Conservation (phyloP, 768 basidiomycete genomes). For the Pleurotus eryngii region DNA sequence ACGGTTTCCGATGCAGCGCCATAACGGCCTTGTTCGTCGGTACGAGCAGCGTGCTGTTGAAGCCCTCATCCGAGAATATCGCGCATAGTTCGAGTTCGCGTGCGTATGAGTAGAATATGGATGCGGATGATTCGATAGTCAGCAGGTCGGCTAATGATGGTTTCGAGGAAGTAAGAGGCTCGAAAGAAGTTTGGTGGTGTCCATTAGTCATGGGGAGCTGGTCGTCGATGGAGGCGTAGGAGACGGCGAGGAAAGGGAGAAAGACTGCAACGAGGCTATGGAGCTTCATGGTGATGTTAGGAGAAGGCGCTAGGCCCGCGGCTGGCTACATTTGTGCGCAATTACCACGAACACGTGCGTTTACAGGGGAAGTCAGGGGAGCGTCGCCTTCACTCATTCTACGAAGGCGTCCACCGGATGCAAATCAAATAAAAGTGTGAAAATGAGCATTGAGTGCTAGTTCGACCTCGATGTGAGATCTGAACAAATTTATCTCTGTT, state of each 20-base stretch:
- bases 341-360: no score
- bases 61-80: conserved; percentile 37
- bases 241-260: conserved; percentile 24
- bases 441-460: no score
- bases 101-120: conserved; percentile 84
- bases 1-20: conserved; percentile 81
- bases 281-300: conserved; percentile 27
- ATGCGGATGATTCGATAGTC: conserved; percentile 70
- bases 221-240: conserved; percentile 26
- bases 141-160: conserved; percentile 74
- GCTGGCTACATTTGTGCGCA: no score
- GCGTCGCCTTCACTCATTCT: no score
- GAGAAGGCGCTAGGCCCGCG: no score
- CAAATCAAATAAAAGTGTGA: no score
- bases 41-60: conserved; percentile 61
- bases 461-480: no score
- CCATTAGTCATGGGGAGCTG: conserved; percentile 30
- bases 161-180: conserved; percentile 37
- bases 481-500: no score
- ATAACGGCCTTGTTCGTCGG: conserved; percentile 89
- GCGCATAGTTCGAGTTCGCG: conserved; percentile 64
- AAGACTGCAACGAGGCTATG: conserved; percentile 26
- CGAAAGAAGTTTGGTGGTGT: conserved; percentile 10
- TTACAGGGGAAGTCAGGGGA: no score
- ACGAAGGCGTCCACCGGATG: no score